A percentile compares a stretch with the other conserved stretches of the same genome.
Conservation (phyloP, 176 grass and related monocot species). For the Oryza meridionalis region DNA sequence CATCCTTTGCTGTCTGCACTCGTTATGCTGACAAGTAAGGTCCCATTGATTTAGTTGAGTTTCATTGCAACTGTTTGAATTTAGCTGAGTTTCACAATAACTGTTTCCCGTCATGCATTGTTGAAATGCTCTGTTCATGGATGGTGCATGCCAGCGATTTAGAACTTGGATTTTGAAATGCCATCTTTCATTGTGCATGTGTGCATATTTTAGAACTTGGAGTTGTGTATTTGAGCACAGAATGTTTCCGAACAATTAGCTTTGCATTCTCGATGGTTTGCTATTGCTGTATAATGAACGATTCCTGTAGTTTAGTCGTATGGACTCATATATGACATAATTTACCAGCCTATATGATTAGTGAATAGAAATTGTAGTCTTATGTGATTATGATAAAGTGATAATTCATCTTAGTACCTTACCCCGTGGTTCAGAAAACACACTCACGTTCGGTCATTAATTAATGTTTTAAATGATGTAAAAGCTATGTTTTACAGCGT, state of each 20-base stretch:
- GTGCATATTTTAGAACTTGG: background rate
- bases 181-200: background rate
- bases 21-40: constrained; percentile 57
- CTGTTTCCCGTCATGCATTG: constrained; percentile 9
- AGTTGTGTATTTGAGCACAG: background rate
- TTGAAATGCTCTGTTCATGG: background rate
- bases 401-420: background rate
- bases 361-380: background rate
- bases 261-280: background rate
- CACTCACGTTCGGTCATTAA: background rate
- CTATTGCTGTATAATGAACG: background rate
- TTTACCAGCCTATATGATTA: background rate
- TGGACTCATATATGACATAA: background rate
- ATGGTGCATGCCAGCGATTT: constrained; percentile 17
- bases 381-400: background rate
- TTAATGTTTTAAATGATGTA: background rate
- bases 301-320: background rate
- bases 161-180: background rate
- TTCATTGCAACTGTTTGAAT: constrained; percentile 22
- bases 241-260: background rate
- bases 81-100: constrained; percentile 26
- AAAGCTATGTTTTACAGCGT: background rate
- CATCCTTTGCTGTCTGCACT: constrained; percentile 49
- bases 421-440: background rate
- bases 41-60: constrained; percentile 41